Evolutionary conservation across 352 stramenopile species (phyloP).

Genomic region (Phytophthora cactorum): DNA sequence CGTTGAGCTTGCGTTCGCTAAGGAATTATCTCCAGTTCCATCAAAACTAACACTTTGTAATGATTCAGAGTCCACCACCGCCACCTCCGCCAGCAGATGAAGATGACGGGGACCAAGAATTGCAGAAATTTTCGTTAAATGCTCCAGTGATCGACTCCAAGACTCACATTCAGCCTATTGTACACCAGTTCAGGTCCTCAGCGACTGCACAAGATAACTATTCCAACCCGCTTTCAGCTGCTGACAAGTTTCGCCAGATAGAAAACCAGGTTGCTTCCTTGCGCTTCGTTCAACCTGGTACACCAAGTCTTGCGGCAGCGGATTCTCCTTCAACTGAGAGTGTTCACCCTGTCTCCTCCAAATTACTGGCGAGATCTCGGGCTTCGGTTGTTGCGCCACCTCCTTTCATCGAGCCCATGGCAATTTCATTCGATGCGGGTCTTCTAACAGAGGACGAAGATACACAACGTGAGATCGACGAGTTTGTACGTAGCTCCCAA

Average conservation of each 20-base stretch:
- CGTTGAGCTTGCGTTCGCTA: constrained; percentile 1
- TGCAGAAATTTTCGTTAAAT: constrained; percentile 40
- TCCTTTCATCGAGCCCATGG: constrained; percentile 21
- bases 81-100: constrained; percentile 60
- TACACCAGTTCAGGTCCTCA: neutral
- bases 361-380: constrained; percentile 3
- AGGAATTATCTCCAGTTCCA: neutral
- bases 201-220: neutral
- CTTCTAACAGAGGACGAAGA: constrained; percentile 52
- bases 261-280: constrained; percentile 42
- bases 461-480: constrained; percentile 51
- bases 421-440: constrained; percentile 31
- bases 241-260: constrained; percentile 45
- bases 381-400: neutral
- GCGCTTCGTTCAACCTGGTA: constrained; percentile 31
- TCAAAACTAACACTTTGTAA: constrained; percentile 1
- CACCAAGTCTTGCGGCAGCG: constrained; percentile 7
- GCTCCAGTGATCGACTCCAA: neutral
- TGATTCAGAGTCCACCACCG: constrained; percentile 51
- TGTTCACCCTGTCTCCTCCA: constrained; percentile 24
- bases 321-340: constrained; percentile 16
- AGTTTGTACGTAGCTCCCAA: constrained; percentile 55
- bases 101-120: constrained; percentile 40
- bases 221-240: constrained; percentile 6
- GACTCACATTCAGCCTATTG: neutral